These are phyloP conservation scores for Arthrinium puccinioides DNA, from an alignment of 2,329 filamentous ascomycete genomes.

Conservation along the genomic window DNA sequence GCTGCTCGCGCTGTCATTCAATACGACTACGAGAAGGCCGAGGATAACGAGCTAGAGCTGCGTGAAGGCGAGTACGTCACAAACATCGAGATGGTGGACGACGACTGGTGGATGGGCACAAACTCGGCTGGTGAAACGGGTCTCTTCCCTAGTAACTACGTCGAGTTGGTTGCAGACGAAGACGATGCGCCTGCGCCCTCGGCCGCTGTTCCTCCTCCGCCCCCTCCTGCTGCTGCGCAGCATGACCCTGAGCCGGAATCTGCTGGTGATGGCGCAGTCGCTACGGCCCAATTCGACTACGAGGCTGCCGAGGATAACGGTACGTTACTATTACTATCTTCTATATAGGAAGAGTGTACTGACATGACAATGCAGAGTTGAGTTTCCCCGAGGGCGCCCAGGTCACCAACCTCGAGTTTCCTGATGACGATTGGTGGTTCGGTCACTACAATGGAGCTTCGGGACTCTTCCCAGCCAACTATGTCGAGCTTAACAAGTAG, in stretches of 20 bases:
- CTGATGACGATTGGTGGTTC: slow-evolving; percentile 98
- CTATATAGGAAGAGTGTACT: background rate
- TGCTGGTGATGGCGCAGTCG: slow-evolving; percentile 49
- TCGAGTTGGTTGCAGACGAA: slow-evolving; percentile 70
- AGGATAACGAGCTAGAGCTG: slow-evolving; percentile 93
- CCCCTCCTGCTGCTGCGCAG: slow-evolving; percentile 28
- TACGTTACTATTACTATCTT: slow-evolving; percentile 25
- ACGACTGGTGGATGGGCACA: slow-evolving; percentile 98
- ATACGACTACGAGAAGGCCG: slow-evolving; percentile 96
- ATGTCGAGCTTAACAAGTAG: slow-evolving; percentile 49
- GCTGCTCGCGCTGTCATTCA: slow-evolving; percentile 72
- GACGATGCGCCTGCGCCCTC: slow-evolving; percentile 25
- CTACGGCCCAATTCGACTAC: slow-evolving; percentile 88
- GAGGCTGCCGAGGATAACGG: slow-evolving; percentile 94
- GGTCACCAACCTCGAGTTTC: slow-evolving; percentile 82
- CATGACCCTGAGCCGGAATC: slow-evolving; percentile 29
- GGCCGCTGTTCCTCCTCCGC: slow-evolving; percentile 18
- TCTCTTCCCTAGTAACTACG: slow-evolving; percentile 95
- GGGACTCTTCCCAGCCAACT: slow-evolving; percentile 78
- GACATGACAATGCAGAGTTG: slow-evolving; percentile 34
- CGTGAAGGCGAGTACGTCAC: slow-evolving; percentile 81
- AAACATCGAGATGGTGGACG: slow-evolving; percentile 94
- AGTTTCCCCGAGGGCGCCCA: slow-evolving; percentile 87
- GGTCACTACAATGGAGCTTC: slow-evolving; percentile 72
- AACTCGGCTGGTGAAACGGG: slow-evolving; percentile 79